Evolutionary conservation across 2,329 filamentous ascomycete genomes (phyloP).

Genomic region (Alternaria rosae): DNA sequence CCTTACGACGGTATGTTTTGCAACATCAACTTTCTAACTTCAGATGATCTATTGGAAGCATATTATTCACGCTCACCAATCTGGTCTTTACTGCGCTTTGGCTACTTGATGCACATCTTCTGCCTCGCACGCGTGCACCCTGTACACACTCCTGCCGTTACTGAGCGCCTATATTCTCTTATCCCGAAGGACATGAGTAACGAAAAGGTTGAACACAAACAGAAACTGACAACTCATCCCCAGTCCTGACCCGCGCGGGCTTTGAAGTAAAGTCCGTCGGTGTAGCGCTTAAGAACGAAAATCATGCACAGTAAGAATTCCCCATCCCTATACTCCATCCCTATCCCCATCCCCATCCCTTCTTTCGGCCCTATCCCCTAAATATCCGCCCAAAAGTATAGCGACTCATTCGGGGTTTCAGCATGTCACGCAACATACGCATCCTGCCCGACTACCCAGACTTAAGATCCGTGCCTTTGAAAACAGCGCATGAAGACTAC

Average conservation of each 20-base stretch:
- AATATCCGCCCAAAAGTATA: no score
- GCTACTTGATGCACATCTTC: no score
- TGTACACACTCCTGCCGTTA: no score
- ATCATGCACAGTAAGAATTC: conserved; percentile 38
- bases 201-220: background rate
- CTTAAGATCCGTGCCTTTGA: conserved; percentile 22
- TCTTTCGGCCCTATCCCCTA: background rate
- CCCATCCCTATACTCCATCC: background rate
- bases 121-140: no score
- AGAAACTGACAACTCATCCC: no score
- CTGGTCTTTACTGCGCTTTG: no score
- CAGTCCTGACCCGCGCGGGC: conserved; percentile 51
- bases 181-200: no score
- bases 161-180: no score
- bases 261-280: conserved; percentile 48
- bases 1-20: conserved; percentile 50
- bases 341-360: background rate
- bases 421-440: conserved; percentile 49
- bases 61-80: no score
- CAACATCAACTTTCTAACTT: background rate
- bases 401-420: conserved; percentile 2
- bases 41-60: background rate
- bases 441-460: conserved; percentile 46
- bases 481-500: conserved; percentile 26
- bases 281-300: conserved; percentile 43